phyloP scores from a whole-genome alignment of 208 protist genomes.

The Leishmania guyanensis region DNA sequence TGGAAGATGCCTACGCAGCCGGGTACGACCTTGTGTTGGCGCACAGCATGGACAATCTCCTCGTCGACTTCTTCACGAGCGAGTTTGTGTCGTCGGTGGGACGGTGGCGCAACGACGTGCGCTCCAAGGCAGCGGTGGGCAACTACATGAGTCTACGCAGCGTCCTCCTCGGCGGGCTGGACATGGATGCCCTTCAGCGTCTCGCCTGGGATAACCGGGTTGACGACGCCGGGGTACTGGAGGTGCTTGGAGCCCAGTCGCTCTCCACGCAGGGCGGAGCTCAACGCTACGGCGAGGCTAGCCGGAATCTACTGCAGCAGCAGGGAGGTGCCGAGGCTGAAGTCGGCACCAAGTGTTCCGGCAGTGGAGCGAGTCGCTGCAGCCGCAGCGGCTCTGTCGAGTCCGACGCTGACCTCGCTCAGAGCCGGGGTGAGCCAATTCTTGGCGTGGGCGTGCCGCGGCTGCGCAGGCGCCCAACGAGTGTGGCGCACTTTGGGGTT shows the following conservation, averaged over 20 bases:
- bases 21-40: conserved; percentile 83
- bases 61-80: conserved; percentile 76
- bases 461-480: conserved; percentile 27
- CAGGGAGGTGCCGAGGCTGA: not conserved
- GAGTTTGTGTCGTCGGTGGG: conserved; percentile 74
- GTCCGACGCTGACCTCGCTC: conserved; percentile 1
- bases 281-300: conserved; percentile 37
- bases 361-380: not conserved
- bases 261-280: conserved; percentile 34
- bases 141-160: conserved; percentile 81
- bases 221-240: conserved; percentile 56
- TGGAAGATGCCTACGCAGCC: conserved; percentile 63
- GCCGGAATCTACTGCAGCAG: conserved; percentile 27
- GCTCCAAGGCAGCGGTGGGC: conserved; percentile 67
- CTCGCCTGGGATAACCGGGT: conserved; percentile 50
- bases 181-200: conserved; percentile 44
- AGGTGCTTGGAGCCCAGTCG: conserved; percentile 42
- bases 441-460: conserved; percentile 8
- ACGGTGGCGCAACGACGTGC: conserved; percentile 77
- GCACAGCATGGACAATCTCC: conserved; percentile 75
- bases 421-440: not conserved
- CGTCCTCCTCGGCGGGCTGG: conserved; percentile 54
- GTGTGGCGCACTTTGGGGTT: conserved; percentile 31
- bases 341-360: not conserved
- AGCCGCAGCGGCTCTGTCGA: not conserved